Evolutionary conservation across 1,284 basidiomycete species (phyloP), one percentile per base, ranked within the genome.

Genomic region (Cystobasidium pallidum): DNA sequence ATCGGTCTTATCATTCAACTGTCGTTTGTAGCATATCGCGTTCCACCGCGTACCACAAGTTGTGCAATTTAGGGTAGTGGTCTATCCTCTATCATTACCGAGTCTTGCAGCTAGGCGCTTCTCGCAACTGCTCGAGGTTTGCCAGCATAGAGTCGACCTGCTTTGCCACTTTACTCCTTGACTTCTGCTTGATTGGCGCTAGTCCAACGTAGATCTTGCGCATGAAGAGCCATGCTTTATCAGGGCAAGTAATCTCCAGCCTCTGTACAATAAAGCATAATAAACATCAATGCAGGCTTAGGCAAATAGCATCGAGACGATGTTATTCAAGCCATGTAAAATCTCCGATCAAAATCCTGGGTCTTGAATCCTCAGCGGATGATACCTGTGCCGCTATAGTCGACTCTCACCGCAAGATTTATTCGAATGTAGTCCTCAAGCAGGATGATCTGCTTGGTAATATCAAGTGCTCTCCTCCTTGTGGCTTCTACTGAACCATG

Each of bases 361-460:
- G 88, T 0, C 81, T 96, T 43, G 85, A 85, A 76, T 83, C 89
- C 0, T 92, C 91, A 13, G 92, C 92, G 6, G 93, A 96, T 80
- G 93, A 95, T 79, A 90, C 91, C 0, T 94, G 91, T 77, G 91
- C 88, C 19, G 89, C 92, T 1, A 84, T 96, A 66, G 88, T 95
- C 58, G 85, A 86, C 34, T 88, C 87, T 0, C 82, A 86, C 26
- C 84, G 87, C 10, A 77, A 84, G 68, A 88, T 96, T 58, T 85
- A 91, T 61, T 88, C 91, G 2, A 94, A 92, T 80, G 85, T 94
- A 8, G 89, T 95, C 71, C 82, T 91, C 47, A 90, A 88, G 78
- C 92, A 95, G 78, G 41, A 71, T 41, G 68, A 71, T 64, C 61
- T 71, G 19, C 52, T 71, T 28, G 61, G 68, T 71, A 26, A 32